phyloP scores from a whole-genome alignment of 768 basidiomycete species.

The Phanerochaete sordida region DNA sequence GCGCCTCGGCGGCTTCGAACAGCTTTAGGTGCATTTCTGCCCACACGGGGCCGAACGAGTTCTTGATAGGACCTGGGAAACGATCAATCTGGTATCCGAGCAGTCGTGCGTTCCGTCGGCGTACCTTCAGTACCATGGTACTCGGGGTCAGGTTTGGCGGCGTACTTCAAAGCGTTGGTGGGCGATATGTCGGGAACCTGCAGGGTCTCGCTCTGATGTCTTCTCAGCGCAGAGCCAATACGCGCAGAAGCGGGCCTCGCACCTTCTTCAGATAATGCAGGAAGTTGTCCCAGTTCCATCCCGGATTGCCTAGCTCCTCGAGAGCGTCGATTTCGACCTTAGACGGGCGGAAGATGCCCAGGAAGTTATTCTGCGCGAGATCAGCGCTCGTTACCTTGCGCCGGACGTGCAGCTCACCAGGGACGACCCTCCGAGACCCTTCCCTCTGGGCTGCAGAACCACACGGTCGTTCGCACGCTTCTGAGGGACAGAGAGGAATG shows the following conservation, averaged over 20 bases:
- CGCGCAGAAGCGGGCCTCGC: conserved; percentile 24
- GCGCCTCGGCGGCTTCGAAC: conserved; percentile 7
- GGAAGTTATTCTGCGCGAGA: conserved; percentile 10
- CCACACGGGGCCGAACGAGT: conserved; percentile 10
- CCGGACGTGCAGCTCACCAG: neutral
- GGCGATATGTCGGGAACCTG: neutral
- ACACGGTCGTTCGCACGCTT: neutral
- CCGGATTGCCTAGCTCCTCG: conserved; percentile 23
- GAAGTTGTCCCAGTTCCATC: conserved; percentile 24
- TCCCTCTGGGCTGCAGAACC: neutral
- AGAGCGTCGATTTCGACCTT: conserved; percentile 13
- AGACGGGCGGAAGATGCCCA: conserved; percentile 6
- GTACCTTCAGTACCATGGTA: neutral
- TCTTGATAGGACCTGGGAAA: conserved; percentile 16
- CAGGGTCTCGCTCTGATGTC: neutral
- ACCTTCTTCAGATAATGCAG: conserved; percentile 38
- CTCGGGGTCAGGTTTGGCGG: neutral
- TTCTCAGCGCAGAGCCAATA: conserved; percentile 7
- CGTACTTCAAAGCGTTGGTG: neutral
- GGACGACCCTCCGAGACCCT: conserved; percentile 11
- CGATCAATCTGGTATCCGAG: neutral
- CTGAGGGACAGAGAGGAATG: conserved; percentile 1
- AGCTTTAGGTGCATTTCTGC: conserved; percentile 8
- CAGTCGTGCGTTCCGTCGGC: neutral
- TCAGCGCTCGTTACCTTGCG: neutral